Evolutionary conservation across 371 early-diverging fungal species (phyloP), one percentile per base, ranked within the genome.

Genomic region (Lichtheimia ramosa): DNA sequence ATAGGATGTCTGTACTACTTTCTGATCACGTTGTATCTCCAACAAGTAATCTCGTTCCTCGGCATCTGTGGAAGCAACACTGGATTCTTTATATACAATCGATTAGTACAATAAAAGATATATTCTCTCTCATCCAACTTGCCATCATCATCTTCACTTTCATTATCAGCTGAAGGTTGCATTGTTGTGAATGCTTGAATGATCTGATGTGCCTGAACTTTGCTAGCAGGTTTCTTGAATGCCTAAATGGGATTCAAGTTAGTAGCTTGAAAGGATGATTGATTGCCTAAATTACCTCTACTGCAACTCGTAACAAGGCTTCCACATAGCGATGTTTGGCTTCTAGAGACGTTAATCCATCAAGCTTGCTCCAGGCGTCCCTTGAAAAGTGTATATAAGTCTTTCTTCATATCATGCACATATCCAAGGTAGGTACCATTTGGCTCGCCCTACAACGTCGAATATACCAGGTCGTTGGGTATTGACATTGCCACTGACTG

Each of bases 401-500:
- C 48, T 15, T 23, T 43, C 13, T 43, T 18, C 8, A 20, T 18
- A 10, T 23, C 55, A 39, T 43, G 23, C 27, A n/a, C n/a, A 16
- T 24, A 52, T n/a, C 39, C 0, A 41, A 14, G 8, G 25, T 43
- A 42, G 15, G 24, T 73, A 75, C 78, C 78, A 77, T 67, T 77
- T 77, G 2, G 78, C 72, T 43, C 80, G 69, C 16, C 80, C 80
- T 23, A 79, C 77, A 0, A 76, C 71, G 56, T 79, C 80, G 65
- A 76, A 79, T 61, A 79, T 67, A 3, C 77, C 80, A 14, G 80
- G 80, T 61, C 75, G 57, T 56, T 64, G 69, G 2, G 71, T 71
- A 23, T 66, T 59, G 13, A 75, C 56, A 58, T 72, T 54, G 13
- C 80, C 80, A 39, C 62, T 56, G 12, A 75, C 70, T 5, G 70